Base-by-base conservation (phyloP, 1,284 basidiomycete species). In the Irpex rosettiformis region DNA sequence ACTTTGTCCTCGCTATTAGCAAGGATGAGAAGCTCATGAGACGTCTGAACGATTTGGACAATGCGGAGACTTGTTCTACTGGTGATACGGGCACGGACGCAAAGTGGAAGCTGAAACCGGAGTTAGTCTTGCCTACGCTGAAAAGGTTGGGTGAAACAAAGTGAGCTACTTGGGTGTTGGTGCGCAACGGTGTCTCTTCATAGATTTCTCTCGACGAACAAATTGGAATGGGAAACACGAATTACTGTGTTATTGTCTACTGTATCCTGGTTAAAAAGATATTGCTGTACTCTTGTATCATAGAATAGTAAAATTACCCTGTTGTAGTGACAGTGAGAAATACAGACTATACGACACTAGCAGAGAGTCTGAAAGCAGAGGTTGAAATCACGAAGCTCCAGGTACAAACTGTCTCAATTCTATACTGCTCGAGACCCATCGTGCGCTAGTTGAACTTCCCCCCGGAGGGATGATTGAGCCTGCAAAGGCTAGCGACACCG, bases 21-120 rank as follows among this genome's bases (percentile, higher is more conserved):
- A 79, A 81, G 48, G 90, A 93, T 69, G 89, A 93, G 76, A 88
- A 87, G 73, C 65, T 92, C 64, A 72, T 92, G 70, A 79, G 85
- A 60, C 72, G 89, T 64, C 66, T 91, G 72, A 89, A 89, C 65
- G 88, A 90, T 66, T 72, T 91, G 61, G 86, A 89, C 57, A 76
- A 79, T 51, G 80, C 85, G 22, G 87, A 90, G 77, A 92, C 89
- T 58, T 82, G 83, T 58, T 85, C 83, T 59, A 87, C 86, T 53
- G 81, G 84, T 59, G 77, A 76, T 28, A 84, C 80, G 71, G 86
- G 85, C n/a, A 89, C 87, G 47, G 88, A 89, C 67, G 88, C 86
- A 48, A 83, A 79, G 71, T 91, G 89, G 89, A 84, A 78, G 71
- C 62, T 89, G 54, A 81, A 81, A 24, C 69, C 75, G 1, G 70